A percentile compares a stretch with the other conserved stretches of the same genome.
Conservation (phyloP, 768 basidiomycete species). For the Podaxis mareebaensis region DNA sequence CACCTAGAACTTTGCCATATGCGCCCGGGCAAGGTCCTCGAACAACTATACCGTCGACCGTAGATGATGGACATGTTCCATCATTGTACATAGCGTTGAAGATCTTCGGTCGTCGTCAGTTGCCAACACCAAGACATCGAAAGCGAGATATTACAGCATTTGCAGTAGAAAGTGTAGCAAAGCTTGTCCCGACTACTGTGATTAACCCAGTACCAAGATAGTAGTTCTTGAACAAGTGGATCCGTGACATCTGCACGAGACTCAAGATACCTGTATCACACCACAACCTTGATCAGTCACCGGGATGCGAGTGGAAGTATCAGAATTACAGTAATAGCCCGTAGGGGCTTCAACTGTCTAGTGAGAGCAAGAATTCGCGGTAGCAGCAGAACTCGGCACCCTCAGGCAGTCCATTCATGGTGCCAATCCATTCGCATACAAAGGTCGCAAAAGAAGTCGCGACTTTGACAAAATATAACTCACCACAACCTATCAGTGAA, state of each 20-base stretch:
- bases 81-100: slow-evolving; percentile 77
- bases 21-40: slow-evolving; percentile 74
- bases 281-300: background rate
- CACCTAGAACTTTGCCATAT: slow-evolving; percentile 76
- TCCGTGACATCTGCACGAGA: slow-evolving; percentile 75
- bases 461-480: slow-evolving; percentile 21
- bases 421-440: no score
- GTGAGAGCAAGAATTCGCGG: background rate
- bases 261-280: slow-evolving; percentile 62
- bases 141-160: slow-evolving; percentile 44
- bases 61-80: slow-evolving; percentile 71
- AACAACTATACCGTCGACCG: slow-evolving; percentile 58
- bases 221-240: slow-evolving; percentile 61
- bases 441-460: background rate
- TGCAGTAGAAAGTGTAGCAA: slow-evolving; percentile 76
- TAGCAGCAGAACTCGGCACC: background rate
- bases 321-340: background rate
- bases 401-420: no score
- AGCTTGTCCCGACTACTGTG: slow-evolving; percentile 80
- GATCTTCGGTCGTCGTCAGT: slow-evolving; percentile 41
- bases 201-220: slow-evolving; percentile 80
- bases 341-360: background rate
- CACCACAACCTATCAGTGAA: slow-evolving; percentile 76
- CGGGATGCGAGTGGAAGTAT: background rate
- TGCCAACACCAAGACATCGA: background rate